Base-by-base conservation (phyloP, 331 rosid genomes). In the Pyrus hybrid region DNA sequence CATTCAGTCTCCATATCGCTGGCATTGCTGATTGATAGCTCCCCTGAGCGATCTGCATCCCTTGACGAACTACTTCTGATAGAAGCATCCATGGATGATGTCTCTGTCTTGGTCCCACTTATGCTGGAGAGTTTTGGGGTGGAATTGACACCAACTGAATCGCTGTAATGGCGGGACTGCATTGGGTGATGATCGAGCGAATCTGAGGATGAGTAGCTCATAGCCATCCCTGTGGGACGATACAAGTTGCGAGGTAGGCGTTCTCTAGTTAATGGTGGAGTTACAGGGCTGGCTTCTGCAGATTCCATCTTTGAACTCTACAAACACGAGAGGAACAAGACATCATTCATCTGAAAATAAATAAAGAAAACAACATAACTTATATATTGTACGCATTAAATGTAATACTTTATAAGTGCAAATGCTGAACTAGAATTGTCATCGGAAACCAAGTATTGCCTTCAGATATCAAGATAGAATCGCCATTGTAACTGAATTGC, bases 31-130 rank as follows among this genome's bases (percentile, higher is more conserved):
- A 93, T 81, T 32, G 98, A 93, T 69, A 93, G 79, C 87, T 93
- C 98, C 30, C 88, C 86, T 0, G 98, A 93, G 74, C 91, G 93
- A 80, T 93, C 98, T 49, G 97, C 98, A n/a, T 93, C 98, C 80
- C 98, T 87, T 1, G 98, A 93, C 6, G 95, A 89, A 84, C 98
- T 93, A 81, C 98, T 93, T 86, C 91, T 91, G 33, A 91, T 89
- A 22, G 98, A 93, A 75, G 98, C 91, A 76, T 93, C 98, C 89
- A 91, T 88, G 3, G 96, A 91, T 51, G 96, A 91, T 73, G 73
- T 61, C 87, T 88, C 96, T 13, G 96, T 91, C 86, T 91, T 88
- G 67, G 93, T 88, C 28, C 89, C 91, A 63, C 96, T 91, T 37
- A 91, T 88, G 80, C 91, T 91, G 75, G 96, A 91, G 37, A 87